Base-by-base conservation (phyloP, 2,329 filamentous ascomycete species). In the Hypoxylon sp. region DNA sequence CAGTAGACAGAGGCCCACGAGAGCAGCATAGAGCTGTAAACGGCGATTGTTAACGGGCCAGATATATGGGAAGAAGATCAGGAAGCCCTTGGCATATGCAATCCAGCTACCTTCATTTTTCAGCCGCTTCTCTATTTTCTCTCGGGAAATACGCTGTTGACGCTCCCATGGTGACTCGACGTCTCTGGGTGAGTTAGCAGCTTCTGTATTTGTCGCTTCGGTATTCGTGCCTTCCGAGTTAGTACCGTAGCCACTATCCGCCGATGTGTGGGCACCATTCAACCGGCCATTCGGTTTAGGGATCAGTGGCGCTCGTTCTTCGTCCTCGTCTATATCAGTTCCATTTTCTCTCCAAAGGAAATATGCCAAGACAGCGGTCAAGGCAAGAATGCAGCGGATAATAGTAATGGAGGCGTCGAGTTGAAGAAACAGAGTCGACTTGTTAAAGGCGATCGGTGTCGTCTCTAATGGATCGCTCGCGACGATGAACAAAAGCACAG, bases 41-140 rank as follows among this genome's bases (percentile, higher is more conserved):
- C 81, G 78, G 58, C 83, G 85, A 73, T 91, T 87, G 45, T 89
- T 86, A 56, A 88, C 85, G 0, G 94, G 93, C 88, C 92, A 94
- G 19, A 97, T 83, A 75, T 93, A 92, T 0, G 92, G 93, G 28
- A 94, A 82, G 76, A 97, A 91, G 36, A 95, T 87, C 74, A 84
- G 83, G 79, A 94, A 97, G 5, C 90, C 88, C 75, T 91, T 93
- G 28, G 90, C 83, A 74, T 96, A 96, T 46, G 88, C 87, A 71
- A 92, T 85, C 91, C 91, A 95, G 69, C 89, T 93, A 1, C 92
- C 92, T 64, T 91, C 87, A 69, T 91, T 87, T 75, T 90, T 85
- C n/a, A 94, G 83, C 2, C 90, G 87, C 78, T 93, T 90, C 68
- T 89, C 82, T 82, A 87, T 90, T 69, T 80, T 86, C 78, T 85